Evolutionary conservation across 768 basidiomycete genomes (phyloP).

Genomic region (Xerocomellus chrysenteron): DNA sequence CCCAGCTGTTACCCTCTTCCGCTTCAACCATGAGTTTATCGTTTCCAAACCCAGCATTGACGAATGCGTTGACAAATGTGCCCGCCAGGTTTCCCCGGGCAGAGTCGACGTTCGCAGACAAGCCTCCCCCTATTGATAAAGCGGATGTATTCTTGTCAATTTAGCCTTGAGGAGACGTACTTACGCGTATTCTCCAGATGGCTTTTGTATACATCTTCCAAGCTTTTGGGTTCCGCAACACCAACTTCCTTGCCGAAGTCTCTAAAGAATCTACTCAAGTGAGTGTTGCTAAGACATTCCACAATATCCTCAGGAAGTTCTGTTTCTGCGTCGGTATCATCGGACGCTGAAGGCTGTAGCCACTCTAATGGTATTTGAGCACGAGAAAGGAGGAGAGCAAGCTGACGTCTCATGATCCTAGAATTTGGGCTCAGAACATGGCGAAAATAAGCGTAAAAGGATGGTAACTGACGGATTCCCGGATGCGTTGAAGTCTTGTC

Average conservation of each 20-base stretch:
- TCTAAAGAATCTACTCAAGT: conserved; percentile 80
- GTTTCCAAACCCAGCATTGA: conserved; percentile 97
- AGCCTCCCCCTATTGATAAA: conserved; percentile 50
- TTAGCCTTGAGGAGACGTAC: conserved; percentile 17
- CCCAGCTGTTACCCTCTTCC: conserved; percentile 95
- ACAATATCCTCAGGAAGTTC: conserved; percentile 79
- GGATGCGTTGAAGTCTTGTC: conserved; percentile 86
- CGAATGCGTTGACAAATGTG: conserved; percentile 98
- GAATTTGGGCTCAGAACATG: background rate
- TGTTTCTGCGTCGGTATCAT: conserved; percentile 54
- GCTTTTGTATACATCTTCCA: conserved; percentile 97
- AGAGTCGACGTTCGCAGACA: conserved; percentile 82
- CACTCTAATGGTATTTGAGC: conserved; percentile 90
- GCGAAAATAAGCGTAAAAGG: background rate
- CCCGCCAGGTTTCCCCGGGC: conserved; percentile 93
- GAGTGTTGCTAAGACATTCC: conserved; percentile 83
- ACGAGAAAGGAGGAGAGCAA: conserved; percentile 91
- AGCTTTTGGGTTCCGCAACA: conserved; percentile 82
- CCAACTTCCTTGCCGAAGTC: conserved; percentile 93
- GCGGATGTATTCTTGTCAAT: background rate
- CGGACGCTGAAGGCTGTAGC: conserved; percentile 59
- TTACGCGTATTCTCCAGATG: conserved; percentile 89
- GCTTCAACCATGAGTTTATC: conserved; percentile 98
- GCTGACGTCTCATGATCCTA: conserved; percentile 90
- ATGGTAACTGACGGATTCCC: conserved; percentile 70